Base-by-base conservation (phyloP, 306 rosid genomes). In the Vicia villosa region DNA sequence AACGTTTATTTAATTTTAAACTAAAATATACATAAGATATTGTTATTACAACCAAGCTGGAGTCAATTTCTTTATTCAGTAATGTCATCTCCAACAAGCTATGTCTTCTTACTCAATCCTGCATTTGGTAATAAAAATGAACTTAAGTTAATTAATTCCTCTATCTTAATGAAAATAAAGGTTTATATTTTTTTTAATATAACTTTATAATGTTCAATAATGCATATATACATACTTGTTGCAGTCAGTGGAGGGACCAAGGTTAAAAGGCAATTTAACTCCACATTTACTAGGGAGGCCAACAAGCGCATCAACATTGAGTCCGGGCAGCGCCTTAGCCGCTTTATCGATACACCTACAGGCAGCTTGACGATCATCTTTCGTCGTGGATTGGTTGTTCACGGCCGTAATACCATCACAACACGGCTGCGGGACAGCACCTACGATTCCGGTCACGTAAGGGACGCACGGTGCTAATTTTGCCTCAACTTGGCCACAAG, bases 171-270 rank as follows among this genome's bases (percentile, higher is more conserved):
- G 6, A 32, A 32, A 32, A 0, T 0, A 32, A 32, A 7, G 34
- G 34, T 1, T 34, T 32, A 2, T n/a, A n/a, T n/a, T 32, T 30
- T 30, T n/a, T n/a, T n/a, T n/a, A n/a, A n/a, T n/a, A n/a, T n/a
- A n/a, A n/a, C n/a, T n/a, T n/a, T n/a, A n/a, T n/a, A n/a, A n/a
- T n/a, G n/a, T n/a, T n/a, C n/a, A n/a, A n/a, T n/a, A n/a, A n/a
- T n/a, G n/a, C n/a, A 32, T 1, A 32, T 32, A 41, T 58, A 52
- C 10, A 1, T 58, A 73, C 70, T 16, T 67, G 62, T 6, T 21
- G 74, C 96, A 86, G 60, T 83, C 72, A 3, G 79, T 68, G 74
- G 62, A n/a, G 19, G 80, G 77, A 74, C 68, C 78, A 77, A 20
- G 66, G 0, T 5, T 61, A 19, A 5, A 37, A 8, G 66, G 47